Percentiles rank a stretch among this genome's conserved stretches.
Evolutionary conservation across 768 basidiomycete genomes (phyloP).

Genomic region (Cystofilobasidium ferigula): DNA sequence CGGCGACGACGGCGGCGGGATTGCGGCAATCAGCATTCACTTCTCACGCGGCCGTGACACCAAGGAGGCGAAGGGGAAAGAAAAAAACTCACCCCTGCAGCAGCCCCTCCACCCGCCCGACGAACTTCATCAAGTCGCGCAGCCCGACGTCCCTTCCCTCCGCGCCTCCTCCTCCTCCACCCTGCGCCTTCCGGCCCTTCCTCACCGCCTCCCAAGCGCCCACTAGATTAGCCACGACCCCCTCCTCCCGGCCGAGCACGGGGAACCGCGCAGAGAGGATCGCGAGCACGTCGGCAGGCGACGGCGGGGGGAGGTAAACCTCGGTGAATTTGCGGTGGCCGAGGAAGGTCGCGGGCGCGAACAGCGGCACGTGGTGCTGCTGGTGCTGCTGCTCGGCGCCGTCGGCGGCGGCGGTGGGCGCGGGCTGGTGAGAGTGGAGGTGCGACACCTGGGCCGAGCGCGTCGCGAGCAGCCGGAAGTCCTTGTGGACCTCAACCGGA

Average conservation of each 20-base stretch:
- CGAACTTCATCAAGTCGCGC: constrained; percentile 71
- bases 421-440: constrained; percentile 39
- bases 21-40: too few relatives aligned
- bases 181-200: constrained; percentile 1
- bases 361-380: constrained; percentile 34
- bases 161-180: constrained; percentile 36
- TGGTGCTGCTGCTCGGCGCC: neutral
- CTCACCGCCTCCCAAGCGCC: constrained; percentile 17
- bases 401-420: constrained; percentile 30
- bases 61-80: neutral
- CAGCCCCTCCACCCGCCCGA: constrained; percentile 55
- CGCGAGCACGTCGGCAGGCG: constrained; percentile 52
- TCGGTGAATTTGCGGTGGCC: constrained; percentile 76
- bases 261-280: constrained; percentile 63
- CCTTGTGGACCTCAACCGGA: neutral
- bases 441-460: constrained; percentile 32
- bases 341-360: constrained; percentile 60
- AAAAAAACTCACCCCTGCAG: constrained; percentile 8
- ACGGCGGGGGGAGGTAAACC: constrained; percentile 53
- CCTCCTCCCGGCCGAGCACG: constrained; percentile 40
- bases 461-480: neutral
- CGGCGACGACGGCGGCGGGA: too few relatives aligned
- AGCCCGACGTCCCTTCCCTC: constrained; percentile 49
- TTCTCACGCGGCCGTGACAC: neutral
- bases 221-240: constrained; percentile 7